Conservation (phyloP, 2,329 filamentous ascomycete genomes). For the Trichoderma endophyticum region DNA sequence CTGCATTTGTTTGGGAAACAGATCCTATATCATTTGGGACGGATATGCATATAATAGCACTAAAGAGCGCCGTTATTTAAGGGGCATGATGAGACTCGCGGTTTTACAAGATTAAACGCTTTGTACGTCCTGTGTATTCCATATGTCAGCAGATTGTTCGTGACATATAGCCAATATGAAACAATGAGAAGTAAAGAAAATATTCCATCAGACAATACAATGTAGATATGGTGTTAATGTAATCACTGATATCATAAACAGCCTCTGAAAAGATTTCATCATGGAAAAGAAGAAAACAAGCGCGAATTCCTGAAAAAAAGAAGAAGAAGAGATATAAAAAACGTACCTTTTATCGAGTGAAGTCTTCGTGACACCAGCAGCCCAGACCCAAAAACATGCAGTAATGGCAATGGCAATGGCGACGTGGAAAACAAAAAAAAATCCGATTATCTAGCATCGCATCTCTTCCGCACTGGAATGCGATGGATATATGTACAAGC, state of each 20-base stretch:
- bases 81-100: neutral
- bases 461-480: slow-evolving; percentile 33
- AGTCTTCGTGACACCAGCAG: neutral
- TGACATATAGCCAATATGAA: neutral
- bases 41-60: neutral
- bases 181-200: neutral
- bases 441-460: slow-evolving; percentile 42
- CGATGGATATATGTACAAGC: slow-evolving; percentile 37
- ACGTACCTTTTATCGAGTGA: slow-evolving; percentile 25
- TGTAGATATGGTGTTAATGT: slow-evolving; percentile 22
- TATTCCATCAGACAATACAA: slow-evolving; percentile 16
- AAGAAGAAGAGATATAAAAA: neutral
- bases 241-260: slow-evolving; percentile 48
- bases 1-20: neutral
- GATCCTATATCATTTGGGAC: neutral
- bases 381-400: neutral
- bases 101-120: neutral
- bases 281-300: slow-evolving; percentile 26
- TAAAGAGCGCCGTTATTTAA: neutral
- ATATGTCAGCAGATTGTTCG: neutral
- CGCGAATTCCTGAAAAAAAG: neutral
- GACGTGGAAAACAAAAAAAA: slow-evolving; percentile 27
- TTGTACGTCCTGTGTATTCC: neutral
- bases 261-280: slow-evolving; percentile 45
- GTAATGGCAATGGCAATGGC: neutral